Conservation (phyloP, 352 stramenopile species). For the Thalassiosira oceanica region DNA sequence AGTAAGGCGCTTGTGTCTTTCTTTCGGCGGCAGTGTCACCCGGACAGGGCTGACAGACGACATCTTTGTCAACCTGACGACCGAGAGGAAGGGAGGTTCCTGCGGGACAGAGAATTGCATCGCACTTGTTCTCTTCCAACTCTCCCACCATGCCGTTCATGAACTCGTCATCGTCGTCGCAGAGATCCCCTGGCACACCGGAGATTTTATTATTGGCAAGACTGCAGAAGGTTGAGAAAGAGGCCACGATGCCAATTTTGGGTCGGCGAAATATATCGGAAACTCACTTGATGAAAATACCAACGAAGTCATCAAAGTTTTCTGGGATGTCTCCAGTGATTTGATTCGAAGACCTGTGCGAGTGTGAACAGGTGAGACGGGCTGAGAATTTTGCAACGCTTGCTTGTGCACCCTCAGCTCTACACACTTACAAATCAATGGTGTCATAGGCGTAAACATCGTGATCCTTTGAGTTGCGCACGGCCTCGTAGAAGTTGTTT, state of each 20-base stretch:
- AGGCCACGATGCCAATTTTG: not conserved
- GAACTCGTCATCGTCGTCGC: constrained; percentile 61
- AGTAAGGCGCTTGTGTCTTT: constrained; percentile 44
- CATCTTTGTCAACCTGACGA: constrained; percentile 23
- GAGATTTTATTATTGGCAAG: constrained; percentile 51
- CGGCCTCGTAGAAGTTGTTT: constrained; percentile 34
- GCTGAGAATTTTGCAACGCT: not conserved
- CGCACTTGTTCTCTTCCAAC: constrained; percentile 44
- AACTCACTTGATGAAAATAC: constrained; percentile 43
- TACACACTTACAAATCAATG: constrained; percentile 49
- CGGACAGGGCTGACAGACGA: constrained; percentile 34
- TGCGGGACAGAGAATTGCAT: constrained; percentile 54
- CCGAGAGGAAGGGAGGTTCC: constrained; percentile 46
- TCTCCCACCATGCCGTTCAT: constrained; percentile 46
- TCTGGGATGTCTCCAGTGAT: constrained; percentile 47
- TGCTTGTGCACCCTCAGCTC: not conserved
- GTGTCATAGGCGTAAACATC: constrained; percentile 42
- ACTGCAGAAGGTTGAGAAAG: constrained; percentile 2
- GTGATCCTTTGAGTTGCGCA: constrained; percentile 35
- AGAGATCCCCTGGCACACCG: constrained; percentile 41
- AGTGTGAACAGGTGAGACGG: not conserved
- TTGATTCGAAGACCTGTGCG: constrained; percentile 39
- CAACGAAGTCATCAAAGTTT: constrained; percentile 52
- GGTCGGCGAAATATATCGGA: not conserved
- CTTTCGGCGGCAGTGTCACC: constrained; percentile 10